phyloP scores from a whole-genome alignment of 2,329 filamentous ascomycete species.

The Fusarium pininemorale region DNA sequence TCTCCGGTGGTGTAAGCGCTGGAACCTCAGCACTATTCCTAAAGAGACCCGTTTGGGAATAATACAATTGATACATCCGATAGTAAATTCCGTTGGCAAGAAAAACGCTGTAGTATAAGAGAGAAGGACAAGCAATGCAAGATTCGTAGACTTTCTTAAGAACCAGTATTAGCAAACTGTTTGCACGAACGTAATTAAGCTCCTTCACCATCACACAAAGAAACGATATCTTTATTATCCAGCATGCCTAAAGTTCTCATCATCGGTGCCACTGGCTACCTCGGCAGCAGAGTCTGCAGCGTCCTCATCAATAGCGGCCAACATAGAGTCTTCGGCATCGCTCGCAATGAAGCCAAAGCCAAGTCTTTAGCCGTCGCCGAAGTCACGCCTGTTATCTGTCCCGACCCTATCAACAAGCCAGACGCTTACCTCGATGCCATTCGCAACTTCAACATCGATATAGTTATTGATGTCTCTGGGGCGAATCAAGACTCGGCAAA shows the following conservation, averaged over 20 bases:
- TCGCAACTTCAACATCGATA: not conserved
- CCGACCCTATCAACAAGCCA: not conserved
- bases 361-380: not conserved
- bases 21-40: not conserved
- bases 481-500: not conserved
- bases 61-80: not conserved
- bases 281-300: not conserved
- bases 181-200: fast-evolving
- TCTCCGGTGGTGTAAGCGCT: not conserved
- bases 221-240: fast-evolving
- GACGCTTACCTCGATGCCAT: not conserved
- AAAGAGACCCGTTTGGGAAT: not conserved
- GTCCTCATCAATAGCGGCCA: not conserved
- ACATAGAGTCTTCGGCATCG: not conserved
- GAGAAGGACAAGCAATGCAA: too few species aligned
- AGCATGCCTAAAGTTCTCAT: not conserved
- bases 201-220: fast-evolving
- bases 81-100: not conserved
- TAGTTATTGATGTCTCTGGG: not conserved
- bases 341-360: not conserved
- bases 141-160: too few species aligned
- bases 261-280: not conserved
- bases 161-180: too few species aligned
- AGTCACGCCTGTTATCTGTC: not conserved
- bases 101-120: not conserved